A percentile compares a stretch with the other conserved stretches of the same genome.
Conservation (phyloP, 495 filamentous ascomycete genomes). For the Tuber brumale region DNA sequence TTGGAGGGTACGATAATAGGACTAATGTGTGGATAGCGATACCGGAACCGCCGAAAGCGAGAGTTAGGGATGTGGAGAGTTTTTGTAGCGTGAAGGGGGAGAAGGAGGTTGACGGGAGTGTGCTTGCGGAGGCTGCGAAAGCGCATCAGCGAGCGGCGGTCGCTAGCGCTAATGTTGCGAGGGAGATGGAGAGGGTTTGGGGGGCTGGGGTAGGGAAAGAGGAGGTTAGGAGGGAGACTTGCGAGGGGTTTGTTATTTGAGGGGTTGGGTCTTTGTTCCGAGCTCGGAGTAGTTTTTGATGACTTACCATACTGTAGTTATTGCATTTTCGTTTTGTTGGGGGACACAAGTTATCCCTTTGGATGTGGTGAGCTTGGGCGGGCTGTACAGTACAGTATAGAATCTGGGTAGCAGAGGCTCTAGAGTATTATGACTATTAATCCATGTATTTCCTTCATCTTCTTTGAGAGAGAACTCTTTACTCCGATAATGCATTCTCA, state of each 20-base stretch:
- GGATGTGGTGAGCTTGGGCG: neutral
- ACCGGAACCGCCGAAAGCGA: neutral
- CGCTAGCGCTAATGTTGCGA: constrained; percentile 16
- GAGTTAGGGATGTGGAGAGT: neutral
- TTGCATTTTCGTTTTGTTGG: neutral
- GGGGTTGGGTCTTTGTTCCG: neutral
- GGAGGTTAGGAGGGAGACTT: neutral
- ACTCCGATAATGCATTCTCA: neutral
- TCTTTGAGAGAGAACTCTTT: neutral
- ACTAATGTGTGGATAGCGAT: neutral
- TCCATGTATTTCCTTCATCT: neutral
- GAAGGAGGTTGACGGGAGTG: neutral
- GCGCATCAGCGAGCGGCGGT: constrained; percentile 15
- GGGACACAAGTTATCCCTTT: too few species aligned
- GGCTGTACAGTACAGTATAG: neutral
- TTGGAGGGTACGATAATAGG: neutral
- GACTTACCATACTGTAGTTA: neutral
- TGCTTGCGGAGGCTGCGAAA: constrained; percentile 17
- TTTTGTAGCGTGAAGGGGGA: neutral
- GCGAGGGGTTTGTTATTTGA: constrained; percentile 1
- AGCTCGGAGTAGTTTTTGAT: neutral
- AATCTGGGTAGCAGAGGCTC: neutral
- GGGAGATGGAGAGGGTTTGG: constrained; percentile 14
- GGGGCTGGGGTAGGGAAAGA: neutral
- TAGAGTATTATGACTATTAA: neutral